Base-by-base conservation (phyloP, 1,284 basidiomycete species). In the Pterula multifida region DNA sequence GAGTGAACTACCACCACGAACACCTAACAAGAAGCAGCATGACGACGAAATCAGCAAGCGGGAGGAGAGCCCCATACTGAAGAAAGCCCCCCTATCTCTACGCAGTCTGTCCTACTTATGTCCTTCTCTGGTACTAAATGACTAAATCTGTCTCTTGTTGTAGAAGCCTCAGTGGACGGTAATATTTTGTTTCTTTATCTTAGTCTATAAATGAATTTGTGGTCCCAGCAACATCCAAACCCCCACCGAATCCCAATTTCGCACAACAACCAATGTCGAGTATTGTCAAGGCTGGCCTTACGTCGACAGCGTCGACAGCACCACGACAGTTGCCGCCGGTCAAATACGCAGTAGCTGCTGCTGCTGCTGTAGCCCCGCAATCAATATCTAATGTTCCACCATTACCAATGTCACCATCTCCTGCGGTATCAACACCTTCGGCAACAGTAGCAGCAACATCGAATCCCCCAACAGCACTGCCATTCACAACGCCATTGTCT, bases 301-400 rank as follows among this genome's bases (percentile, higher is more conserved):
- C 45, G 3, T 23, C 75, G 73, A 22, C 65, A 58, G 26, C 54
- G 56, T 13, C 45, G 52, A 59, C 76, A 45, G 65, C 71, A 54
- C 69, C 78, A 52, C 73, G 74, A n/a, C 64, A 76, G 19, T 63
- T 89, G 49, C 86, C 91, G 23, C 88, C 91, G 9, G 90, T 95
- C 61, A 78, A 88, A 48, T 97, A 97, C 61, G 89, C 94, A 26
- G 81, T 90, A 4, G 92, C 91, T 0, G 93, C 92, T 1, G 92
- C 91, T 0, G 91, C 90, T 0, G 90, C 88, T 2, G 85, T 87
- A n/a, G 61, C 70, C 48, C 56, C 66, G 52, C 21, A 57, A 11
- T 53, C 55, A 49, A 62, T 55, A 36, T 69, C 57, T 52, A 71
- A 60, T 32, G n/a, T n/a, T n/a, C 51, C 59, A 44, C 56, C 57